Base-by-base conservation (phyloP, 2,329 filamentous ascomycete species). In the Mariannaea elegans region DNA sequence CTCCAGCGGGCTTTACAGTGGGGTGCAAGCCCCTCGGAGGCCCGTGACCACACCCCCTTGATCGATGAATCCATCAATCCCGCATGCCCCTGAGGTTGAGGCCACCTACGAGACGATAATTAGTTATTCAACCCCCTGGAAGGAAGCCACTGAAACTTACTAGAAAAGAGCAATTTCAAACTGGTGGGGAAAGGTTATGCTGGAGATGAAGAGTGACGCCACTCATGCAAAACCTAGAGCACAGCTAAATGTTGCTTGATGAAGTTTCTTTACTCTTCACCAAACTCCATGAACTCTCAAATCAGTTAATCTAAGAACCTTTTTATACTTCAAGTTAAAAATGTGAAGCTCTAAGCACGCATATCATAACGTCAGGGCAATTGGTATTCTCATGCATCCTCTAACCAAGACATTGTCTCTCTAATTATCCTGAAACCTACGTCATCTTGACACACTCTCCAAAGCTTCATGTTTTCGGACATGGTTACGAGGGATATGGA, bases 391-490 rank as follows among this genome's bases (percentile, higher is more conserved):
- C n/a, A n/a, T n/a, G n/a, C n/a, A n/a, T n/a, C n/a, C n/a, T n/a
- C n/a, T n/a, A n/a, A n/a, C n/a, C n/a, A n/a, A n/a, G n/a, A n/a
- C n/a, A n/a, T n/a, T n/a, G n/a, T n/a, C n/a, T n/a, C n/a, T n/a
- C n/a, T n/a, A n/a, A n/a, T n/a, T n/a, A n/a, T n/a, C n/a, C n/a
- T n/a, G n/a, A n/a, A n/a, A n/a, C n/a, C n/a, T n/a, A n/a, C n/a
- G n/a, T n/a, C n/a, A n/a, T n/a, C n/a, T n/a, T n/a, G n/a, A n/a
- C n/a, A n/a, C n/a, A n/a, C n/a, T n/a, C n/a, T 21, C 89, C 89
- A 2, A 75, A 77, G 52, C 75, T 92, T 42, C 83, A 84, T 42
- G 79, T 91, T 7, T 91, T 86, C 68, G 89, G 89, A 0, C 89
- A 92, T 73, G 83, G 90, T 18, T 88, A 92, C 71, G 84, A 87